Evolutionary conservation across 2,329 filamentous ascomycete genomes (phyloP), one percentile per base, ranked within the genome.

Genomic region (Fusarium foetens): DNA sequence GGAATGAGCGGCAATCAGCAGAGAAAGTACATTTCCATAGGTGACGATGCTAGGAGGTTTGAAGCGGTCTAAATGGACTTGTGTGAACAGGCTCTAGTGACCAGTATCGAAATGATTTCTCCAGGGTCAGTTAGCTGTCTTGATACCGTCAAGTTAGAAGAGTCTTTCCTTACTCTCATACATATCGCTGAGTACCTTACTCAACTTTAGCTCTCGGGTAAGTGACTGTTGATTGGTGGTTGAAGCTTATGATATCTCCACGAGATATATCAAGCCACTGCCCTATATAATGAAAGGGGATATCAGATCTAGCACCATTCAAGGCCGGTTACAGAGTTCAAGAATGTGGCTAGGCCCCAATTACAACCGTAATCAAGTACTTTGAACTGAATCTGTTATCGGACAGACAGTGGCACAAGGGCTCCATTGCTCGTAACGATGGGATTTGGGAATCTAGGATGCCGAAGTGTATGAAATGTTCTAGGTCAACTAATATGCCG

Each of bases 261-360:
- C 33, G 33, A 35, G 33, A 35, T 35, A 35, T 35, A 17, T 17
- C 16, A 35, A 35, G 33, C 33, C 33, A 17, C n/a, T 33, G 8
- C 16, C 17, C 16, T 19, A 14, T 5, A 6, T 8, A 17, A 23
- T 5, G 16, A 6, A 51, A 19, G 16, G 7, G 11, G 16, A 51
- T 17, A 8, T 23, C 11, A 23, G 46, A 49, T 23, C n/a, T 19
- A 23, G 46, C n/a, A 49, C 8, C n/a, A 10, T 33, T 10, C 8
- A 33, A 23, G n/a, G 6, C 21, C 29, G 5, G 7, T 6, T 9
- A 3, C 21, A 49, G n/a, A 49, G 21, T 5, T 1, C 11, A 19
- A 9, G 2, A 7, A 10, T 16, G 3, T n/a, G 2, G 2, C 4
- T 2, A n/a, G 11, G 3, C 3, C 10, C 36, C 19, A 21, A 39